Percentiles rank a stretch among this genome's conserved stretches.
Conservation (phyloP, 768 basidiomycete genomes). For the Rhizopogon rudus region DNA sequence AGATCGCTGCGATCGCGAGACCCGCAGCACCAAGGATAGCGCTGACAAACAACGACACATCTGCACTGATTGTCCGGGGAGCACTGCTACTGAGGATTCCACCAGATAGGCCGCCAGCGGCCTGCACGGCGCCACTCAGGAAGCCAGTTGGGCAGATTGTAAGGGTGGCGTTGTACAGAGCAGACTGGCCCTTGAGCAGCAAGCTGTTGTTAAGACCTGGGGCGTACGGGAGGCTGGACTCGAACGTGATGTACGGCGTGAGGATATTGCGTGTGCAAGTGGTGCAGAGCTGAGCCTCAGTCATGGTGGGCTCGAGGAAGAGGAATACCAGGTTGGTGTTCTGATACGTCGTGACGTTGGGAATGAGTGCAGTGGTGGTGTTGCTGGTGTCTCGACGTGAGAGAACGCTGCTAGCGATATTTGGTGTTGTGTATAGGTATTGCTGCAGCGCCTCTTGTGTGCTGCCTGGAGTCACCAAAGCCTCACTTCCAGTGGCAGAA, state of each 20-base stretch:
- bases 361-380: slow-evolving; percentile 29
- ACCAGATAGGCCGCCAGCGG: slow-evolving; percentile 54
- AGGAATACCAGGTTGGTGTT: slow-evolving; percentile 75
- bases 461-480: slow-evolving; percentile 6
- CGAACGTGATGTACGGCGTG: slow-evolving; percentile 71
- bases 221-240: slow-evolving; percentile 66
- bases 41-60: slow-evolving; percentile 23
- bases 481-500: slow-evolving; percentile 15
- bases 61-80: slow-evolving; percentile 17
- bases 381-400: slow-evolving; percentile 24
- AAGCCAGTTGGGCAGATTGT: slow-evolving; percentile 68
- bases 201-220: slow-evolving; percentile 63
- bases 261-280: slow-evolving; percentile 78
- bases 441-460: slow-evolving; percentile 13
- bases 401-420: slow-evolving; percentile 9
- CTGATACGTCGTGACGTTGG: slow-evolving; percentile 52
- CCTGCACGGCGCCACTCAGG: slow-evolving; percentile 61
- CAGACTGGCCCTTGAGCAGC: slow-evolving; percentile 60
- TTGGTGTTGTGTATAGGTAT: slow-evolving; percentile 20
- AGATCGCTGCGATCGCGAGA: slow-evolving; percentile 26
- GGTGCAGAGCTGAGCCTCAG: slow-evolving; percentile 62
- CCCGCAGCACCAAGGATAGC: slow-evolving; percentile 30
- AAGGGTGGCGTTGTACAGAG: slow-evolving; percentile 59
- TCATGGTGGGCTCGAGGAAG: slow-evolving; percentile 53
- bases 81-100: slow-evolving; percentile 30